Base-by-base conservation (phyloP, 345 rosid species). In the Hibiscus trionum region DNA sequence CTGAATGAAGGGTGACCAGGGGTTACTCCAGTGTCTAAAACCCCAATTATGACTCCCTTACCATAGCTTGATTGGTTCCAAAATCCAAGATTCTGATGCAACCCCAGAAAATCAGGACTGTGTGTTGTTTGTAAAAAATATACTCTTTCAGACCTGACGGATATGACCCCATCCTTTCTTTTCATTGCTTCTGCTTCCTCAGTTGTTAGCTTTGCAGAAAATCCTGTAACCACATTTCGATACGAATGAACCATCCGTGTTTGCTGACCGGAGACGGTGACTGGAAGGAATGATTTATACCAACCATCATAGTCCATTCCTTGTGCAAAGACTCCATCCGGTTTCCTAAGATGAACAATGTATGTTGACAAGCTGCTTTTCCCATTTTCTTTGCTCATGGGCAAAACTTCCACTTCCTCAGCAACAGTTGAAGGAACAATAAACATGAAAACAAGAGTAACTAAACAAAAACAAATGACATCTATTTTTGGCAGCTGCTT, bases 1-100 rank as follows among this genome's bases (percentile, higher is more conserved):
- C 61, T 72, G 50, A 87, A 86, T 12, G 90, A 84, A 31, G 86
- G 84, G 16, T 89, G 91, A 9, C 67, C 79, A 0, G 94, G 88
- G 52, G 83, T 77, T 15, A 84, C 72, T 31, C 94, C 90, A 0
- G 88, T 76, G 78, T 89, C 91, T 10, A 87, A 69, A 62, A 84
- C 74, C 19, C 87, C 86, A 19, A 87, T 72, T 33, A 89, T 86
- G 42, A 89, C 78, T 24, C 87, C 88, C 29, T 79, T 68, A 0
- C 90, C 94, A 12, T 46, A 81, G 33, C 35, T 80, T 49, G 85
- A 78, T 21, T 84, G 73, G 2, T 60, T 21, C 87, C 81, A 87
- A 10, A 84, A 66, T n/a, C 86, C 86, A 7, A 52, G 52, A 21
- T 70, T 24, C 55, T 81, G 75, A 4, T 81, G 74, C 72, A 89